Percentiles rank a stretch among this genome's conserved stretches.
Evolutionary conservation across 768 basidiomycete genomes (phyloP).

Genomic region (Mycena maculata): DNA sequence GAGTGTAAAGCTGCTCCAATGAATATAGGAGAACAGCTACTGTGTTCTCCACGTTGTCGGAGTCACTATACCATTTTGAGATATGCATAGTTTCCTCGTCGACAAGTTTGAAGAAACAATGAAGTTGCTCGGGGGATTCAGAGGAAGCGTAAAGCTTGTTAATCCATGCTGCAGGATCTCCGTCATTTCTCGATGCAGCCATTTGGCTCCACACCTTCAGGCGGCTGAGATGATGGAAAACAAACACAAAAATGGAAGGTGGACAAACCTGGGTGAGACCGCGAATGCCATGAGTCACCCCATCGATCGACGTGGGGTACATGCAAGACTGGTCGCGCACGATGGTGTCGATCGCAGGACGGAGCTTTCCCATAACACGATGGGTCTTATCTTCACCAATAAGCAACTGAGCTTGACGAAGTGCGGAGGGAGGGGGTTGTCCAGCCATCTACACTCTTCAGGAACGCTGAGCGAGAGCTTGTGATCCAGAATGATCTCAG

Average conservation of each 20-base stretch:
- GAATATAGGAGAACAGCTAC: conserved; percentile 12
- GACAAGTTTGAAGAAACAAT: conserved; percentile 5
- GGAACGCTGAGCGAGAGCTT: not conserved
- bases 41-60: not conserved
- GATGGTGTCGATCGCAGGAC: not conserved
- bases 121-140: not conserved
- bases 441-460: not conserved
- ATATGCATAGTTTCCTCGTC: not conserved
- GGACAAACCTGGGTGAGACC: conserved; percentile 7
- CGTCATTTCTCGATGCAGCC: not conserved
- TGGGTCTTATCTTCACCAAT: conserved; percentile 11
- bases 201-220: conserved; percentile 8
- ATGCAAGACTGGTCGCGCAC: not conserved
- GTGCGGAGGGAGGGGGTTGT: not conserved
- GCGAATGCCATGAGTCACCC: not conserved
- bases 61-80: conserved; percentile 7
- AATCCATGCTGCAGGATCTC: conserved; percentile 1
- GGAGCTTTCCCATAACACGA: not conserved
- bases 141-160: conserved; percentile 17
- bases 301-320: not conserved
- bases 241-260: not conserved
- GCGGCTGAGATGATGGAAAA: not conserved
- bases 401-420: not conserved
- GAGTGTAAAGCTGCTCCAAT: conserved; percentile 7
- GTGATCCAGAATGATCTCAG: conserved; percentile 11